Conservation (phyloP, 306 rosid species). For the Gastrolobium villosum region DNA sequence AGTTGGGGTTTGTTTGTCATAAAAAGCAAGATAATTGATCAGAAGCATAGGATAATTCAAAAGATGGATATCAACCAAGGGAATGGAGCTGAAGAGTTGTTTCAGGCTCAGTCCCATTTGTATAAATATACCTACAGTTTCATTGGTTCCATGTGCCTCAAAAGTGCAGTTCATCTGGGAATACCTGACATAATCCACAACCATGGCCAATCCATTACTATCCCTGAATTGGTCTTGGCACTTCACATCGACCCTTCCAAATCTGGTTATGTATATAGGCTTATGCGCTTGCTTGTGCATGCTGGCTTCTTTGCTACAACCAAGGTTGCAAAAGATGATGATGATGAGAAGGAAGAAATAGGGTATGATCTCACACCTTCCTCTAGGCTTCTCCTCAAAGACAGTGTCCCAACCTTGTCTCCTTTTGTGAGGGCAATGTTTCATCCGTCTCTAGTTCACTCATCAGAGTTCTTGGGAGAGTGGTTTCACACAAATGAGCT, state of each 20-base stretch:
- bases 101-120: conserved; percentile 44
- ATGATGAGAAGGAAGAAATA: conserved; percentile 31
- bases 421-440: conserved; percentile 46
- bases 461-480: conserved; percentile 43
- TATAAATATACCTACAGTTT: conserved; percentile 27
- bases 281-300: conserved; percentile 57
- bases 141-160: conserved; percentile 47
- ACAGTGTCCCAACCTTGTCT: conserved; percentile 40
- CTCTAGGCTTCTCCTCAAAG: conserved; percentile 47
- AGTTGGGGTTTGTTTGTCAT: neutral
- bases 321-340: conserved; percentile 9
- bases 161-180: conserved; percentile 43
- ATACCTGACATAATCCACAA: conserved; percentile 46
- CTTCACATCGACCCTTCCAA: conserved; percentile 48
- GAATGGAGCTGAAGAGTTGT: conserved; percentile 37
- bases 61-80: conserved; percentile 32
- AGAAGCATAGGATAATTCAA: conserved; percentile 10
- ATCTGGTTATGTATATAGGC: conserved; percentile 43
- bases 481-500: conserved; percentile 51
- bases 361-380: conserved; percentile 53
- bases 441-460: conserved; percentile 41
- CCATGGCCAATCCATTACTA: conserved; percentile 54
- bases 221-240: conserved; percentile 52
- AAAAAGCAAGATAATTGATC: neutral
- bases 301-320: conserved; percentile 47